phyloP scores from a whole-genome alignment of 768 basidiomycete species.

The Rhizopogon vinicolor region DNA sequence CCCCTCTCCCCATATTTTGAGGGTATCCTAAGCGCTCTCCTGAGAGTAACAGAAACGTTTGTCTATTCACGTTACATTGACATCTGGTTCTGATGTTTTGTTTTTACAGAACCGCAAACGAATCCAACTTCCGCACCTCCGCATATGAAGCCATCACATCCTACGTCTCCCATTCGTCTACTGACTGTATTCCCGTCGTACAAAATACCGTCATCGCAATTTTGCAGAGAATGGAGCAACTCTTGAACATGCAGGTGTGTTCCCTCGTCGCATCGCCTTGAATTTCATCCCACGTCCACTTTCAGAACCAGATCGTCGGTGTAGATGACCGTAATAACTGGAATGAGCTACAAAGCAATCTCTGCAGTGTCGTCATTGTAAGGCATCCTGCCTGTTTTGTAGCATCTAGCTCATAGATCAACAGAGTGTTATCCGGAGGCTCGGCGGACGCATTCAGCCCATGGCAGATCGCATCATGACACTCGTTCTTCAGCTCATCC shows the following conservation, averaged over 20 bases:
- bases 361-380: constrained; percentile 87
- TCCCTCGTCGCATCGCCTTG: neutral
- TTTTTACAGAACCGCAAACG: constrained; percentile 63
- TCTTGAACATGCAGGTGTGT: constrained; percentile 76
- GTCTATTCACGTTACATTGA: constrained; percentile 15
- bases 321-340: constrained; percentile 97
- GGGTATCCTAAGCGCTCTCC: constrained; percentile 76
- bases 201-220: constrained; percentile 79
- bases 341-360: constrained; percentile 96
- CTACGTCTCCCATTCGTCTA: constrained; percentile 75
- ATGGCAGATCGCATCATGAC: constrained; percentile 96
- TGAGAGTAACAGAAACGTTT: constrained; percentile 85
- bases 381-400: constrained; percentile 22
- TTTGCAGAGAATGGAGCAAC: constrained; percentile 85
- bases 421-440: constrained; percentile 82
- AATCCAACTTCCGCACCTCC: constrained; percentile 89
- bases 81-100: constrained; percentile 8
- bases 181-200: constrained; percentile 76
- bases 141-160: constrained; percentile 95
- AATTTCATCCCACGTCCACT: neutral
- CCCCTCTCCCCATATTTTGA: constrained; percentile 89
- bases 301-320: constrained; percentile 88
- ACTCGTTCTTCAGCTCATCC: constrained; percentile 77
- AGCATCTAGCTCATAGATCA: constrained; percentile 3
- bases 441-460: constrained; percentile 78